phyloP scores from a whole-genome alignment of 2,329 filamentous ascomycete species.

The Parasarocladium wereldwijsianum region DNA sequence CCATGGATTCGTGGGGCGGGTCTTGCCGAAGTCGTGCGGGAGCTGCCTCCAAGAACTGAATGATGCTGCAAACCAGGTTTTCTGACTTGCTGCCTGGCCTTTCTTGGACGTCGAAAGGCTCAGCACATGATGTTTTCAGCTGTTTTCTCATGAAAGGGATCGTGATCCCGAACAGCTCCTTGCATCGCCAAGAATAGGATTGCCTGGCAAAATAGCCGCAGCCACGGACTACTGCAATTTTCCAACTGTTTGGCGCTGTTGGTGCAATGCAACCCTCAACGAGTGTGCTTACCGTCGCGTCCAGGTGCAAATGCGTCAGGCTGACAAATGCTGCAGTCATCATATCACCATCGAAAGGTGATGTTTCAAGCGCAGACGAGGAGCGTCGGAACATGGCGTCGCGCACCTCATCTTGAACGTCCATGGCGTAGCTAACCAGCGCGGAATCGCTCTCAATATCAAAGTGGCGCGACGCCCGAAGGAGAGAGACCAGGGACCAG shows the following conservation, averaged over 20 bases:
- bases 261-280: constrained; percentile 40
- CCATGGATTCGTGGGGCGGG: constrained; percentile 8
- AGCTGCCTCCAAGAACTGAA: constrained; percentile 41
- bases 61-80: constrained; percentile 23
- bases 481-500: constrained; percentile 48
- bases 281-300: constrained; percentile 41
- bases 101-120: constrained; percentile 4
- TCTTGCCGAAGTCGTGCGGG: constrained; percentile 20
- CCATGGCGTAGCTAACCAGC: constrained; percentile 51
- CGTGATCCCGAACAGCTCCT: constrained; percentile 38
- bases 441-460: constrained; percentile 46
- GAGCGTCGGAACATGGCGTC: constrained; percentile 48
- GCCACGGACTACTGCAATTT: constrained; percentile 46
- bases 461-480: constrained; percentile 51
- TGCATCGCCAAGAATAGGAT: constrained; percentile 31
- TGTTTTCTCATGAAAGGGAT: constrained; percentile 42
- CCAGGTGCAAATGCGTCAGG: constrained; percentile 45
- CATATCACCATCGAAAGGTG: constrained; percentile 44
- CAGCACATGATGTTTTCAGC: constrained; percentile 25
- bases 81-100: constrained; percentile 2
- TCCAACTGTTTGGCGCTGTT: constrained; percentile 43
- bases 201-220: constrained; percentile 48
- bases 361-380: constrained; percentile 28
- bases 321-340: constrained; percentile 54
- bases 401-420: constrained; percentile 53